Percentiles rank a stretch among this genome's conserved stretches.
phyloP scores from a whole-genome alignment of 495 filamentous ascomycete species.

The Apodospora peruviana region DNA sequence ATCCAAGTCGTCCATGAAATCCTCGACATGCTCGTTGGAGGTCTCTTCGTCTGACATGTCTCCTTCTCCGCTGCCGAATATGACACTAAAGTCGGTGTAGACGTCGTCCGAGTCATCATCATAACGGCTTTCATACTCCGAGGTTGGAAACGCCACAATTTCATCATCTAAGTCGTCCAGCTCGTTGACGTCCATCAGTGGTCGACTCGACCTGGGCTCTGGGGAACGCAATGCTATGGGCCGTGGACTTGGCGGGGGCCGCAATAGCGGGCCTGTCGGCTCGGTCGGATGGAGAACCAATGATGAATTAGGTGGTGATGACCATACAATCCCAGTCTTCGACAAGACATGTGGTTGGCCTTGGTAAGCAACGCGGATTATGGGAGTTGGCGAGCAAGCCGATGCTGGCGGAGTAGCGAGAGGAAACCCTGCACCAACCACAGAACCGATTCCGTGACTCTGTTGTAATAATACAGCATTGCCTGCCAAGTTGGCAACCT shows the following conservation, averaged over 20 bases:
- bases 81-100: conserved; percentile 43
- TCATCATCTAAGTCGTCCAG: conserved; percentile 23
- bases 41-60: conserved; percentile 15
- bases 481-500: conserved; percentile 7
- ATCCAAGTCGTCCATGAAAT: conserved; percentile 30
- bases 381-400: background rate
- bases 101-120: conserved; percentile 38
- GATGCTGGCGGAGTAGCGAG: background rate
- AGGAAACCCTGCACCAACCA: conserved; percentile 7
- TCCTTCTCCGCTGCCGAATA: conserved; percentile 32
- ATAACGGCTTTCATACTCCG: conserved; percentile 39
- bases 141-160: conserved; percentile 38
- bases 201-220: conserved; percentile 16
- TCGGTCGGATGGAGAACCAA: conserved; percentile 5
- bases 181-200: conserved; percentile 11
- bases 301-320: conserved; percentile 12
- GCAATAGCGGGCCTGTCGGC: conserved; percentile 1
- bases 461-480: conserved; percentile 15
- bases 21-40: conserved; percentile 20
- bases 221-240: conserved; percentile 19
- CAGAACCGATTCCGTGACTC: conserved; percentile 1
- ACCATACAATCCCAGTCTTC: background rate
- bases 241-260: conserved; percentile 17
- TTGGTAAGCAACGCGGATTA: conserved; percentile 3
- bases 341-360: background rate